Conservation (phyloP, 345 rosid genomes). For the Barbarea vulgaris region DNA sequence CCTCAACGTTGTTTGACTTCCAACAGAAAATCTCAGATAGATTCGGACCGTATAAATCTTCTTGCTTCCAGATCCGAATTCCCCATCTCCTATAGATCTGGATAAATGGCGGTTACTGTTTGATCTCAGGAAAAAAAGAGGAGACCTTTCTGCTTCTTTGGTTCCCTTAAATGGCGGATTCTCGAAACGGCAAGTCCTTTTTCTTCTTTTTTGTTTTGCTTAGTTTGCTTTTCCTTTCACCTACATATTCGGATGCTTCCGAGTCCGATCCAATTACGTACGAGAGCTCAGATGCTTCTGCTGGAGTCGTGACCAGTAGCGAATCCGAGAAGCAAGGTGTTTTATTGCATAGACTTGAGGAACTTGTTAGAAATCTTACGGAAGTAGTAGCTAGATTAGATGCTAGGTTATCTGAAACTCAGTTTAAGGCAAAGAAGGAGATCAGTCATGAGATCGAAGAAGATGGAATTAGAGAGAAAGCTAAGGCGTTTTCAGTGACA, state of each 20-base stretch:
- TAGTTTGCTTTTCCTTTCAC: slow-evolving; percentile 48
- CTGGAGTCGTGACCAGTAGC: slow-evolving; percentile 22
- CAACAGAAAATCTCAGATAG: slow-evolving; percentile 42
- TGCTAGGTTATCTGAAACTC: slow-evolving; percentile 48
- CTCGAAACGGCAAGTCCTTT: slow-evolving; percentile 59
- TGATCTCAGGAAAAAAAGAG: slow-evolving; percentile 21
- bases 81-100: slow-evolving; percentile 19
- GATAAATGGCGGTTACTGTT: slow-evolving; percentile 36
- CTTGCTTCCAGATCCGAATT: slow-evolving; percentile 46
- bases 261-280: slow-evolving; percentile 43
- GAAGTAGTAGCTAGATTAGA: slow-evolving; percentile 73
- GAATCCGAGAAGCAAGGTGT: slow-evolving; percentile 28
- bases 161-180: slow-evolving; percentile 49
- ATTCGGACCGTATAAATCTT: slow-evolving; percentile 41
- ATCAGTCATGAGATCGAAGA: slow-evolving; percentile 33
- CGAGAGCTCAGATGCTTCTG: slow-evolving; percentile 34
- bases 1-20: slow-evolving; percentile 32
- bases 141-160: slow-evolving; percentile 1
- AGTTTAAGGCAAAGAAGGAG: slow-evolving; percentile 31
- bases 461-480: slow-evolving; percentile 44
- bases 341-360: slow-evolving; percentile 68
- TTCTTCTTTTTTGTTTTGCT: slow-evolving; percentile 36
- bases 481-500: slow-evolving; percentile 53
- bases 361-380: slow-evolving; percentile 66
- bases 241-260: slow-evolving; percentile 31